Percentiles rank a stretch among this genome's conserved stretches.
phyloP scores from a whole-genome alignment of 495 filamentous ascomycete species.

The Podospora pseudocomata region DNA sequence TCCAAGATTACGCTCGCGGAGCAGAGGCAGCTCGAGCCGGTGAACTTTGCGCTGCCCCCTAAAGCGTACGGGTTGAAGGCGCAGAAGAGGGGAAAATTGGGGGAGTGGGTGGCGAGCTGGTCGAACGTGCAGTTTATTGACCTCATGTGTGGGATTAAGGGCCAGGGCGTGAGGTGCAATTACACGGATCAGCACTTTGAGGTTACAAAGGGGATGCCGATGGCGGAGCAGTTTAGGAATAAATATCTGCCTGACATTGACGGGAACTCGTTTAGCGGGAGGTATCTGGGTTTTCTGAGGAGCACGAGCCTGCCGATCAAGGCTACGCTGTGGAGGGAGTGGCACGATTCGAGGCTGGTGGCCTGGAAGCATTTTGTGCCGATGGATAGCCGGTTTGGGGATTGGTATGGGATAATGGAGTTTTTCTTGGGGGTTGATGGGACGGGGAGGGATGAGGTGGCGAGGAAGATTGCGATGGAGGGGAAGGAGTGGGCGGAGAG shows the following conservation, averaged over 20 bases:
- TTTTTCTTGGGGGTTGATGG: slow-evolving; percentile 64
- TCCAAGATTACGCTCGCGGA: slow-evolving; percentile 51
- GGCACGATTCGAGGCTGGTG: slow-evolving; percentile 67
- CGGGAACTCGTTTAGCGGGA: slow-evolving; percentile 68
- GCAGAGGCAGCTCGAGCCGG: slow-evolving; percentile 24
- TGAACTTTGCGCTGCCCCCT: slow-evolving; percentile 38
- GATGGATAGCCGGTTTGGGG: slow-evolving; percentile 76
- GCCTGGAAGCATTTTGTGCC: slow-evolving; percentile 78
- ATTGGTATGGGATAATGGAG: slow-evolving; percentile 72
- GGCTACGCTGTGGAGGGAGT: slow-evolving; percentile 70
- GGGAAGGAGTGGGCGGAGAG: slow-evolving; percentile 63
- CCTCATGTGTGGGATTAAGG: slow-evolving; percentile 38
- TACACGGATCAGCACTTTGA: slow-evolving; percentile 50
- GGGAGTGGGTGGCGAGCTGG: slow-evolving; percentile 38
- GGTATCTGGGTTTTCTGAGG: slow-evolving; percentile 65
- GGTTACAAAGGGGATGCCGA: slow-evolving; percentile 34
- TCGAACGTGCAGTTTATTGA: slow-evolving; percentile 43
- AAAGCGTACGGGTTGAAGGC: slow-evolving; percentile 36
- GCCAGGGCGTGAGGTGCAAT: slow-evolving; percentile 32
- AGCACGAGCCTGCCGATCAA: slow-evolving; percentile 65
- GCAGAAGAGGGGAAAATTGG: slow-evolving; percentile 20
- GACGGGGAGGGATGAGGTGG: slow-evolving; percentile 50
- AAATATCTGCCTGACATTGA: slow-evolving; percentile 68
- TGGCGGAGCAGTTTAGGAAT: slow-evolving; percentile 56
- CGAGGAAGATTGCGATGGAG: slow-evolving; percentile 43